Evolutionary conservation across 1,139 yeast species (phyloP).

Genomic region (Sugiyamaella paludigena): DNA sequence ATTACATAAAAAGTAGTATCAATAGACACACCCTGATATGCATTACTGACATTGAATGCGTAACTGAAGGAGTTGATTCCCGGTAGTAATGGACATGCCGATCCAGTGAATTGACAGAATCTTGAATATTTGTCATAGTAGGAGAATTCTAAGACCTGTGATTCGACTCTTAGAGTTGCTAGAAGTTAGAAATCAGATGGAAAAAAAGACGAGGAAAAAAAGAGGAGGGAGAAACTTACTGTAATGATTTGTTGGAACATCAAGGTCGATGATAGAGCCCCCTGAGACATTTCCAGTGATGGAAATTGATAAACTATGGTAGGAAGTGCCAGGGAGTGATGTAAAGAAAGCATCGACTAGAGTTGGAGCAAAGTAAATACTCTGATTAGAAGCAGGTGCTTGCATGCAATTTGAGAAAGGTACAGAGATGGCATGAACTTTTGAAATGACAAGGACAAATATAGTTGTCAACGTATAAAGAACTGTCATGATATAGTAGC

Average conservation of each 20-base stretch:
- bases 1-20: slow-evolving; percentile 32
- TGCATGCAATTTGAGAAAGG: slow-evolving; percentile 21
- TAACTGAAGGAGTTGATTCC: slow-evolving; percentile 26
- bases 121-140: slow-evolving; percentile 27
- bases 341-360: slow-evolving; percentile 4
- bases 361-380: slow-evolving; percentile 12
- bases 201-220: neutral
- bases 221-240: slow-evolving; percentile 3
- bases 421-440: slow-evolving; percentile 7
- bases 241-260: slow-evolving; percentile 28
- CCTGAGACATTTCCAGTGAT: slow-evolving; percentile 29
- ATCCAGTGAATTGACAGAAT: slow-evolving; percentile 30
- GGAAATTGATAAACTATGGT: slow-evolving; percentile 18
- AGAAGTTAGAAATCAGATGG: slow-evolving; percentile 2
- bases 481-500: no score
- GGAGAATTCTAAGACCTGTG: slow-evolving; percentile 25
- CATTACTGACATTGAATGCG: slow-evolving; percentile 25
- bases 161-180: slow-evolving; percentile 30
- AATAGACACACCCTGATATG: slow-evolving; percentile 34
- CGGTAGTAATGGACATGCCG: slow-evolving; percentile 34
- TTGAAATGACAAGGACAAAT: neutral
- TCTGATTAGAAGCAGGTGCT: slow-evolving; percentile 4
- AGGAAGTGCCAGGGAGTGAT: slow-evolving; percentile 7
- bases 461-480: no score
- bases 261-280: slow-evolving; percentile 29